Base-by-base conservation (phyloP, 2,329 filamentous ascomycete genomes). In the Chrysoporthe deuterocubensis region DNA sequence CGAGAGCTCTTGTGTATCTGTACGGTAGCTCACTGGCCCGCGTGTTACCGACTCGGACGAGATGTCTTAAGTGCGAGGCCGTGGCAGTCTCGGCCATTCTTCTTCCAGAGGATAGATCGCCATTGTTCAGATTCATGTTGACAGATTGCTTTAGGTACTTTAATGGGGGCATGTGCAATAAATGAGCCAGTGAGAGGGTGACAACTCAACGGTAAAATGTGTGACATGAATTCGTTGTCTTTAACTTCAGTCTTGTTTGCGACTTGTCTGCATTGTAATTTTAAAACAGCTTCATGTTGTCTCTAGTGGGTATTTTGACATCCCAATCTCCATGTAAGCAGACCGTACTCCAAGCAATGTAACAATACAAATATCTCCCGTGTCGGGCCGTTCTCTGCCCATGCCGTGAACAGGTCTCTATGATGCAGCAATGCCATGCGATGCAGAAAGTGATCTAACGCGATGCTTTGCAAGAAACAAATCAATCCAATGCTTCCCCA, bases 401-500 rank as follows among this genome's bases (percentile, higher is more conserved):
- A 8, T 43, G 5, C 34, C 18, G 18, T n/a, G 13, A 64, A 37
- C 37, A 32, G 14, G 14, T n/a, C 52, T 50, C 54, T 50, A 44
- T 34, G 13, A 64, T 50, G 34, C 64, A 69, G 16, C 57, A 26
- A 67, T 67, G 54, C 60, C 34, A 52, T 59, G 50, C 37, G 32
- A 67, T 62, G 50, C 65, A 48, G 58, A 6, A 40, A 52, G 26
- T 54, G 14, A 48, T 40, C 21, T 65, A 34, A 32, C 34, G 34
- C 59, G 40, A 67, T 62, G 50, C 46, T 34, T 46, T 34, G n/a
- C 48, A 48, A 52, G 46, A 50, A 52, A 43, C n/a, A 62, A 48
- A 54, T 67, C 21, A 87, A 73, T 88, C 86, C 78, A 89, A 78
- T 52, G 84, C 85, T 72, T 89, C 87, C 52, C 86, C 88, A 72